Evolutionary conservation across 2,329 filamentous ascomycete species (phyloP).

Genomic region (Emericellopsis cladophorae): DNA sequence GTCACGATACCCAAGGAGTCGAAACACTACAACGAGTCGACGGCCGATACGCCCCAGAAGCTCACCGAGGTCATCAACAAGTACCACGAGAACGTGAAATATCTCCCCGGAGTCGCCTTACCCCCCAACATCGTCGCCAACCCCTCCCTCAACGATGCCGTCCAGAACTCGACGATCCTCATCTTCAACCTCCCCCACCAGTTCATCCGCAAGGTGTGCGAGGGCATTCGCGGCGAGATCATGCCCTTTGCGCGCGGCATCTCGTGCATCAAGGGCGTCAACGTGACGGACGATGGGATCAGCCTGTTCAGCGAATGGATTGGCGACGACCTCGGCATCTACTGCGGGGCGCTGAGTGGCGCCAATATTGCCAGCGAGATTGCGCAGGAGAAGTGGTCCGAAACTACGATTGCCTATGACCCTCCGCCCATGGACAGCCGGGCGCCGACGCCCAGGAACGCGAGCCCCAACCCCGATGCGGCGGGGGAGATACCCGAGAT

Average conservation of each 20-base stretch:
- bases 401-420: conserved; percentile 94
- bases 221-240: conserved; percentile 76
- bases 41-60: conserved; percentile 62
- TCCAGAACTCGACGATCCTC: conserved; percentile 74
- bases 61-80: conserved; percentile 86
- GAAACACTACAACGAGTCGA: conserved; percentile 54
- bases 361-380: conserved; percentile 96
- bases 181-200: conserved; percentile 96
- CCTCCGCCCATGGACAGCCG: conserved; percentile 80
- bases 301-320: conserved; percentile 92
- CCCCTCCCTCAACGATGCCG: conserved; percentile 66
- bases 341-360: conserved; percentile 88
- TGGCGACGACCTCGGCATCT: conserved; percentile 80
- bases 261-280: conserved; percentile 96
- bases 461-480: conserved; percentile 34
- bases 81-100: conserved; percentile 94
- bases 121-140: conserved; percentile 78
- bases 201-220: conserved; percentile 81
- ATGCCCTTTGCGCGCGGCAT: conserved; percentile 86
- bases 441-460: conserved; percentile 42
- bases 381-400: conserved; percentile 88
- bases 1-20: conserved; percentile 62
- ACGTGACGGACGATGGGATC: conserved; percentile 77
- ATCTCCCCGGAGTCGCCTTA: conserved; percentile 77
- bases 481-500: conserved; percentile 35